Base-by-base conservation (phyloP, 2,329 filamentous ascomycete genomes). In the Epichloe elymi region DNA sequence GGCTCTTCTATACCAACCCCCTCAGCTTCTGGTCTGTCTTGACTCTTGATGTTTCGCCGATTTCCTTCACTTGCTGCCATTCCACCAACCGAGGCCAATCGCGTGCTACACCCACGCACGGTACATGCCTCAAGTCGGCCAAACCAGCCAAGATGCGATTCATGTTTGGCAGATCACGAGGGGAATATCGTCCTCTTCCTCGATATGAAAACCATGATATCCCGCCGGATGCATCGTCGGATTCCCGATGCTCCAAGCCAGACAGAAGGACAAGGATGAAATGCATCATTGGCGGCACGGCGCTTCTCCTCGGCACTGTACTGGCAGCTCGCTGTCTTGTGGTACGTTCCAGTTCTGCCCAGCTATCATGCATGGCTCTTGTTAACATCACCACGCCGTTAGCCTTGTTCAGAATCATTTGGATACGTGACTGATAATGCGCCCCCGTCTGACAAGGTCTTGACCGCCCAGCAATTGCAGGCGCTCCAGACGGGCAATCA, bases 381-480 rank as follows among this genome's bases (percentile, higher is more conserved):
- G 4, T 17, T 19, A n/a, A 48, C 6, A 30, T 5, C 15, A 23
- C n/a, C n/a, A 11, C 35, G n/a, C 19, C 26, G 10, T 14, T 4
- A 49, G 48, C 49, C 42, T 5, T 45, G 35, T 14, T 20, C 40
- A 12, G 49, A 46, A 19, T 19, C 35, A 11, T 20, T 46, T 26
- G 49, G 41, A 40, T 50, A 46, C 20, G 23, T 33, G 33, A 20
- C 41, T 3, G 36, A 20, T 4, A 2, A 40, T n/a, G 42, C 41
- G 6, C 35, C 41, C 10, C 23, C 41, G n/a, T 30, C 19, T 3
- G 49, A 46, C 35, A 50, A 33, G 4, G 35, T 44, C 40, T 23
- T 51, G 30, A 51, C 38, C 15, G 37, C 50, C 3, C 30, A 51
- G 45, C 50, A 51, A 39, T 35, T 51, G 15, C 39, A 44, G n/a